Base-by-base conservation (phyloP, 306 rosid species). In the Medicago lupulina region DNA sequence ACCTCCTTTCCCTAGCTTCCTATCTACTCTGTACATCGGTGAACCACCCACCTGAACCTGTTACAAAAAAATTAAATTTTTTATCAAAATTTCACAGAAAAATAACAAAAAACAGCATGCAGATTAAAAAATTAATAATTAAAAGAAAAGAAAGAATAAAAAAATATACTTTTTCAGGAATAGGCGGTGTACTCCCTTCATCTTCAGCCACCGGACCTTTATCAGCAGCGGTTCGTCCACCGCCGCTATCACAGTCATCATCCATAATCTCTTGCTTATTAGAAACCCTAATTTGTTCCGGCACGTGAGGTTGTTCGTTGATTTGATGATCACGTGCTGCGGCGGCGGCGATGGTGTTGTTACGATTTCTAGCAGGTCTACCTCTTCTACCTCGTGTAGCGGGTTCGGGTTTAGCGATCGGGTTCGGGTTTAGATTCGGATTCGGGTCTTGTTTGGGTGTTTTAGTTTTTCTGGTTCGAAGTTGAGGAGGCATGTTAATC, bases 1-100 rank as follows among this genome's bases (percentile, higher is more conserved):
- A 6, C 99, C 99, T 67, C 99, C 99, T 64, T 92, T 96, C 46
- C 99, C 99, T 39, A 96, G 83, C 81, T 90, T 96, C 59, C 85
- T 86, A 8, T 89, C 98, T 47, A 86, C 4, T 87, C 74, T 90
- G 82, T 96, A 96, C 31, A 81, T 9, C 0, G 99, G 99, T 25
- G 99, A 96, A 74, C 97, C 91, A 66, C 99, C 98, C 23, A 96
- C 93, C 73, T 88, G 96, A 61, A 96, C 94, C 99, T 95, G 93
- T 62, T 71, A 66, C 15, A 43, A 74, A 40, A 31, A 49, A 82
- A 70, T 13, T 12, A 3, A 12, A 3, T 13, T 46, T 46, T 46
- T 44, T 44, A 10, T 13, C 7, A 60, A 31, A 71, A 71, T 2
- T 17, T 60, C 19, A 7, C 38, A 71, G 44, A 61, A 60, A 2